Base-by-base conservation (phyloP, 2,329 filamentous ascomycete genomes). In the Trichoderma atrobrunneum region DNA sequence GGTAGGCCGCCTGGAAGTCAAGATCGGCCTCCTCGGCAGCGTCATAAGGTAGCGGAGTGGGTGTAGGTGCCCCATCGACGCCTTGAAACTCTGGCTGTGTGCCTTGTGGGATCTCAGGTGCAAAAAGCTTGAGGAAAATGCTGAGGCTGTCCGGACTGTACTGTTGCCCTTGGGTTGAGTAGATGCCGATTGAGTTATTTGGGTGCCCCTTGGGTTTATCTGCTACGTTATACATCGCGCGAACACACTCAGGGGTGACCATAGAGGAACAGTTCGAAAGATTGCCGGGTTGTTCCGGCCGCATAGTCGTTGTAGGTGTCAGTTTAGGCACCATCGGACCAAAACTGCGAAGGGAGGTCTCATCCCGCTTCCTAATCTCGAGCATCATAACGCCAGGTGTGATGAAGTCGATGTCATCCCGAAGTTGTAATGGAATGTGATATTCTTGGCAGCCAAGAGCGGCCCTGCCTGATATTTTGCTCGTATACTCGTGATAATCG, bases 171-270 rank as follows among this genome's bases (percentile, higher is more conserved):
- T 80, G 86, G 72, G 87, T 86, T 39, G 86, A 62, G 14, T 62
- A 86, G 62, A 88, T 84, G 43, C 85, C 86, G 57, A 85, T 83
- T 54, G 82, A 84, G 76, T 88, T 87, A 14, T 66, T 61, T 39
- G 57, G 61, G 73, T 81, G 79, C 24, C 34, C 54, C 8, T 43
- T 26, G 30, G 54, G n/a, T 12, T 69, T 61, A 79, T 76, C 60
- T 10, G 80, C 75, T 14, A 63, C 66, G 6, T 60, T 34, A 74
- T 85, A 86, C 18, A 87, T 78, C 3, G 85, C 83, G 36, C 83
- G 82, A 32, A 88, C 80, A 75, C 88, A 90, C 54, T 84, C 83
- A 0, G 87, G 86, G 1, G 87, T 89, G 75, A 74, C 87, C 85
- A 76, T 88, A 90, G 16, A 34, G 26, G 5, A 65, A 51, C 16